phyloP scores from a whole-genome alignment of 1,284 basidiomycete species.

The Sanguinoderma infundibulare region DNA sequence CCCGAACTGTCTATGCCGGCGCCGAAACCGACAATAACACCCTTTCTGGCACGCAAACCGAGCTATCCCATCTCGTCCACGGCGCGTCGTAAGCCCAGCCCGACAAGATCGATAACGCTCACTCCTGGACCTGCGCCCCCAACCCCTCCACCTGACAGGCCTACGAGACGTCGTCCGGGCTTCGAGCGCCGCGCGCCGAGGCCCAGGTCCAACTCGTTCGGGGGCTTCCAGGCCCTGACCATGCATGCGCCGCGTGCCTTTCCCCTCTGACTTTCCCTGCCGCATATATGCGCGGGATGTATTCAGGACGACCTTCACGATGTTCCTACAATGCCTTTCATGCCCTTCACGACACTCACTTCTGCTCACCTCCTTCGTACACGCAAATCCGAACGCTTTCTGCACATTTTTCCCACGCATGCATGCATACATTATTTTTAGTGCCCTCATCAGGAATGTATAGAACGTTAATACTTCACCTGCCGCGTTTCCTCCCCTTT shows the following conservation, averaged over 20 bases:
- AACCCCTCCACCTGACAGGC: constrained; percentile 2
- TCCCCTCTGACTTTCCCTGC: not conserved
- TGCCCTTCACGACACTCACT: not conserved
- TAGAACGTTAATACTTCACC: not conserved
- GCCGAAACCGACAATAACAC: not conserved
- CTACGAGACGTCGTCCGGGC: constrained; percentile 1
- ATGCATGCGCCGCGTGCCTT: not conserved
- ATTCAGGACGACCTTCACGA: not conserved
- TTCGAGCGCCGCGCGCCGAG: constrained; percentile 7
- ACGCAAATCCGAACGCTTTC: not conserved
- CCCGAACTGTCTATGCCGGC: not conserved
- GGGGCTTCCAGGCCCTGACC: constrained; percentile 7
- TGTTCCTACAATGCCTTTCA: not conserved
- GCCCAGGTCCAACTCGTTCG: constrained; percentile 13
- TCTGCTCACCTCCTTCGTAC: not conserved
- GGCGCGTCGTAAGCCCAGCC: not conserved
- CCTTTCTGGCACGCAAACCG: constrained; percentile 7
- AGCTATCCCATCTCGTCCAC: not conserved
- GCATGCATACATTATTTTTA: not conserved
- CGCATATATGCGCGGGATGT: not conserved
- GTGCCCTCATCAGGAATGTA: constrained; percentile 1
- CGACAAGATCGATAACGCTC: not conserved
- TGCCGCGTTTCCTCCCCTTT: no score
- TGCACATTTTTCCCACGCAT: not conserved
- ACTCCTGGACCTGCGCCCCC: not conserved